Conservation (phyloP, 1,139 yeast species). For the Yamadazyma triangularis region DNA sequence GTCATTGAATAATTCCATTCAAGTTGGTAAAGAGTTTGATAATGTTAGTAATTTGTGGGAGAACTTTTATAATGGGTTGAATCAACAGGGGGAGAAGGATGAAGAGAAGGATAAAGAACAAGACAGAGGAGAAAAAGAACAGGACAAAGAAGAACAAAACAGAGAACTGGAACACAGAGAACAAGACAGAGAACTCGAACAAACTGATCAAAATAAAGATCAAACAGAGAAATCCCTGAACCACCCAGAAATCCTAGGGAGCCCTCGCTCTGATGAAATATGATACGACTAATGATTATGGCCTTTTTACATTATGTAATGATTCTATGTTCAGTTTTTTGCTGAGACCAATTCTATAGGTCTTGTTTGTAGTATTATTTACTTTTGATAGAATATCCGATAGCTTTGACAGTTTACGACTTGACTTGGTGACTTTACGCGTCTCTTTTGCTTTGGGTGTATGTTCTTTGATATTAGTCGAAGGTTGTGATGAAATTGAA, state of each 20-base stretch:
- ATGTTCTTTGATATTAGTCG: no score
- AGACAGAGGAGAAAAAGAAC: conserved; percentile 1
- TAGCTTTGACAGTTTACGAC: no score
- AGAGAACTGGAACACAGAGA: neutral
- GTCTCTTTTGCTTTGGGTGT: no score
- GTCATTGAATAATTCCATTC: conserved; percentile 37
- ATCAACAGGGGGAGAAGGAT: no score
- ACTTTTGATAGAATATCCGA: conserved; percentile 12
- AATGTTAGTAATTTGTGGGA: conserved; percentile 43
- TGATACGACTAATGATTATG: conserved; percentile 1
- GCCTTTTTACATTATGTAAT: conserved; percentile 19
- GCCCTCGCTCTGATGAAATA: no score
- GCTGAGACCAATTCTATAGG: conserved; percentile 29
- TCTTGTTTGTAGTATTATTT: conserved; percentile 4
- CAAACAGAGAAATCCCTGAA: no score
- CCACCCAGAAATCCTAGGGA: no score
- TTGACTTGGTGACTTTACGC: no score
- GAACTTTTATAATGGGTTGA: conserved; percentile 36
- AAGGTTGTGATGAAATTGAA: no score
- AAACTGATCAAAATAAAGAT: neutral
- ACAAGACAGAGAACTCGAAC: neutral
- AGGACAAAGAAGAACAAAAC: neutral
- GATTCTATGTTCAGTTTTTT: conserved; percentile 25
- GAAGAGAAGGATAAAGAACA: conserved; percentile 10
- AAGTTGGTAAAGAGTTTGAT: conserved; percentile 45